A percentile compares a stretch with the other conserved stretches of the same genome.
Evolutionary conservation across 352 stramenopile genomes (phyloP).

Genomic region (Globisporangium cystogenes): DNA sequence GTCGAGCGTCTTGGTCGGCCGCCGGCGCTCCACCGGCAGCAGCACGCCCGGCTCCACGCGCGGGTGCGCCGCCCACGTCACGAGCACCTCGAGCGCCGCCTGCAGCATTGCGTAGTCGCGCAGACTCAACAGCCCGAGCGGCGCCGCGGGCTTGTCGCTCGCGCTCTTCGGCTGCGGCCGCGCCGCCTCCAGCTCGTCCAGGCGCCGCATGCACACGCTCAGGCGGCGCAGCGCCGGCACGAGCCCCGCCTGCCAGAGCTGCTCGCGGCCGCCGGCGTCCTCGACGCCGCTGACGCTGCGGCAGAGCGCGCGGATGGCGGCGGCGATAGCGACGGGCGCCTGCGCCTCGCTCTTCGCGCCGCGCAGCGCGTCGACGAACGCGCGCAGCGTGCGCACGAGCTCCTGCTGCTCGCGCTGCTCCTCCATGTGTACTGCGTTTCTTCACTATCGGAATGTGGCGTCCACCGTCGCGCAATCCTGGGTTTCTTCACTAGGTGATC

Average conservation of each 20-base stretch:
- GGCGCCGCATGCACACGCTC: slow-evolving; percentile 29
- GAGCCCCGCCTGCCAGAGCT: slow-evolving; percentile 26
- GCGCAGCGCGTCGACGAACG: slow-evolving; percentile 64
- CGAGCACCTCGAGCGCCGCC: slow-evolving; percentile 66
- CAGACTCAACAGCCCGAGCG: slow-evolving; percentile 68
- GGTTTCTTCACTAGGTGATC: no score
- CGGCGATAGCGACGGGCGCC: slow-evolving; percentile 15
- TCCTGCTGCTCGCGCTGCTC: slow-evolving; percentile 30
- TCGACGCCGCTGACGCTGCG: neutral
- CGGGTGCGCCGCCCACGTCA: slow-evolving; percentile 62
- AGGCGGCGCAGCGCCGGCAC: slow-evolving; percentile 40
- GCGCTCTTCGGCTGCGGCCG: neutral
- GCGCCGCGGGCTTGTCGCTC: slow-evolving; percentile 28
- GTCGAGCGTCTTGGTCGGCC: slow-evolving; percentile 69
- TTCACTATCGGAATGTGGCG: neutral
- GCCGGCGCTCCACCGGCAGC: slow-evolving; percentile 52
- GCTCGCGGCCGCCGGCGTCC: slow-evolving; percentile 6
- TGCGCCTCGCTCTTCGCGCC: slow-evolving; percentile 32
- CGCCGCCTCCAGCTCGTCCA: slow-evolving; percentile 5
- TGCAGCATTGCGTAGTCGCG: slow-evolving; percentile 82
- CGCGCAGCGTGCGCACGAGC: slow-evolving; percentile 46
- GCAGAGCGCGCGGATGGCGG: slow-evolving; percentile 32
- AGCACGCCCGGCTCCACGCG: slow-evolving; percentile 46
- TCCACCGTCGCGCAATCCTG: no score
- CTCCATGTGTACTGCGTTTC: slow-evolving; percentile 43